Evolutionary conservation across 495 filamentous ascomycete species (phyloP).

Genomic region (Recurvomyces mirabilis): DNA sequence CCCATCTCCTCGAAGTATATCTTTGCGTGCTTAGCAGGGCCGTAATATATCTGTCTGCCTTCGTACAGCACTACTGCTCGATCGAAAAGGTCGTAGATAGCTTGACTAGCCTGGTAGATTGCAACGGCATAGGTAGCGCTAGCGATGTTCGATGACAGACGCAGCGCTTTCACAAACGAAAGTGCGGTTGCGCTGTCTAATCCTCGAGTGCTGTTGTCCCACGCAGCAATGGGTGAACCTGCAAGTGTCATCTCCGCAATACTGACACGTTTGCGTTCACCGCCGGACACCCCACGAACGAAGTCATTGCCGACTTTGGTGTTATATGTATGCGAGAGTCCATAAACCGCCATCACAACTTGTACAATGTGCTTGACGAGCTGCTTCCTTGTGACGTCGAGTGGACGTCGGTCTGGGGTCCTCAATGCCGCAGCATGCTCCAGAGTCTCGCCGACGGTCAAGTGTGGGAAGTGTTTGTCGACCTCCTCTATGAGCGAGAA

Average conservation of each 20-base stretch:
- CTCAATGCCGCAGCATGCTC: constrained; percentile 22
- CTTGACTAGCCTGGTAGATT: constrained; percentile 22
- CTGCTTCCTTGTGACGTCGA: constrained; percentile 1
- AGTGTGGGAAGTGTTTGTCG: constrained; percentile 54
- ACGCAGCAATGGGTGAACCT: constrained; percentile 12
- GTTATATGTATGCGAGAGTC: constrained; percentile 21
- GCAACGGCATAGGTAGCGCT: constrained; percentile 13
- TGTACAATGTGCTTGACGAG: constrained; percentile 11
- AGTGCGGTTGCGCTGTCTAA: constrained; percentile 19
- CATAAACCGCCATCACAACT: constrained; percentile 21
- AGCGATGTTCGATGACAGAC: constrained; percentile 8
- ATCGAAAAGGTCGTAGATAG: constrained; percentile 23
- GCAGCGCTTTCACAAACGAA: constrained; percentile 14
- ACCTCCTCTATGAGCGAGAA: no score
- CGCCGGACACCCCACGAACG: constrained; percentile 24
- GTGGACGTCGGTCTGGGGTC: background rate
- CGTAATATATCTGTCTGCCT: constrained; percentile 59
- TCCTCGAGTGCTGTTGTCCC: constrained; percentile 22
- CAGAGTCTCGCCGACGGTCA: constrained; percentile 31
- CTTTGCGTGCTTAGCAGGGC: constrained; percentile 44
- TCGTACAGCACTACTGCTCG: constrained; percentile 45
- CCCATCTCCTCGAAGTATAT: constrained; percentile 47
- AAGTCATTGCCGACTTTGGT: constrained; percentile 25
- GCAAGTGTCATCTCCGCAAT: constrained; percentile 17
- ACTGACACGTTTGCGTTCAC: constrained; percentile 24